Conservation (phyloP, 371 early-diverging fungal species). For the Coemansia sp. region DNA sequence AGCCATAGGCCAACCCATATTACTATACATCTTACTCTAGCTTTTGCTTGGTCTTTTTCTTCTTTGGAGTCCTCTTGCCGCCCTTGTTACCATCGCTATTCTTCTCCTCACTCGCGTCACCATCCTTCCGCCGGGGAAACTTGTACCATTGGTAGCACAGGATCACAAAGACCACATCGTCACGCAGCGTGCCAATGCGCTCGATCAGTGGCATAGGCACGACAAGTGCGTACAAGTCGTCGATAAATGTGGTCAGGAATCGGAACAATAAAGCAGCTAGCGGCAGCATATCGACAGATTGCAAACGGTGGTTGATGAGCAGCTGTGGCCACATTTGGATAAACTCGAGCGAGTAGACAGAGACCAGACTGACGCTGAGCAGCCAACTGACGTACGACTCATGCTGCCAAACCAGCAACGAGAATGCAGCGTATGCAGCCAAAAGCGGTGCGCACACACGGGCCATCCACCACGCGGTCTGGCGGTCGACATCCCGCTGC, state of each 20-base stretch:
- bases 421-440: conserved; percentile 63
- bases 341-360: conserved; percentile 61
- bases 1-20: too few species aligned
- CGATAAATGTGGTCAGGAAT: conserved; percentile 59
- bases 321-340: conserved; percentile 62
- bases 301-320: conserved; percentile 61
- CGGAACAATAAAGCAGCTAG: conserved; percentile 56
- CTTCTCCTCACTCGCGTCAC: not conserved
- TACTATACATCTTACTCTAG: not conserved
- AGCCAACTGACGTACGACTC: conserved; percentile 66
- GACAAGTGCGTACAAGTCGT: conserved; percentile 74
- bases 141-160: conserved; percentile 59
- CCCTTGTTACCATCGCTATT: not conserved
- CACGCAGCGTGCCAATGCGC: conserved; percentile 57
- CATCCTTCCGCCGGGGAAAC: conserved; percentile 52
- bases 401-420: conserved; percentile 61
- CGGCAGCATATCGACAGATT: conserved; percentile 66
- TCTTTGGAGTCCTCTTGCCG: not conserved
- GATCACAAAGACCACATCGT: conserved; percentile 58
- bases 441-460: conserved; percentile 57
- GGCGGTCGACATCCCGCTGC: conserved; percentile 52
- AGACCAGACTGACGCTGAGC: conserved; percentile 61
- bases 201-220: conserved; percentile 61
- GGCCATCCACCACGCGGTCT: conserved; percentile 50
- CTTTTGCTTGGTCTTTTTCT: not conserved